Conservation (phyloP, 192 early-diverging fungal species). For the Backusella tuberculispora region DNA sequence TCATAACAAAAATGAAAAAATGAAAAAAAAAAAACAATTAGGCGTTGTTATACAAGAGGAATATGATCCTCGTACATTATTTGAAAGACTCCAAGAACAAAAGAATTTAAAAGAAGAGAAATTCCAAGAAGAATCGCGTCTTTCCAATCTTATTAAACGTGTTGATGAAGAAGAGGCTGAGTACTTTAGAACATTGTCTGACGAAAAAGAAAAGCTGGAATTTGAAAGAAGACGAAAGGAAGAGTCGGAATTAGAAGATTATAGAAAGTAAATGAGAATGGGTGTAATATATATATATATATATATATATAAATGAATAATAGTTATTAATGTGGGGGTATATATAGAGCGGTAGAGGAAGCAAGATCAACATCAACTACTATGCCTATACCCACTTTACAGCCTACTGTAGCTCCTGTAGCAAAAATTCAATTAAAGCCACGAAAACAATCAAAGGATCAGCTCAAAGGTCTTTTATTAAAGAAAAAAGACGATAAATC, state of each 20-base stretch:
- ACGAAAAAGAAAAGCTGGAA: constrained; percentile 51
- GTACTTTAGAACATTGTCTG: constrained; percentile 63
- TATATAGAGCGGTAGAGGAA: constrained; percentile 24
- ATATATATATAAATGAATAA: not conserved
- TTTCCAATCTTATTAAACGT: constrained; percentile 65
- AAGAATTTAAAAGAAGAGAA: constrained; percentile 64
- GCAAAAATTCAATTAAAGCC: constrained; percentile 1
- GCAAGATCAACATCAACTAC: constrained; percentile 8
- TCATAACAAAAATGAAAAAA: not conserved
- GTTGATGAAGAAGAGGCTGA: constrained; percentile 74
- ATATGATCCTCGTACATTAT: constrained; percentile 77
- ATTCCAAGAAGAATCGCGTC: constrained; percentile 60
- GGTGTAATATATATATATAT: too few species aligned
- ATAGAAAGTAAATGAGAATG: constrained; percentile 47
- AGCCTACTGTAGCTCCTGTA: not conserved
- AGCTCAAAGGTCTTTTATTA: constrained; percentile 5
- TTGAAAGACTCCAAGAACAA: constrained; percentile 76
- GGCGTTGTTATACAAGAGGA: constrained; percentile 13
- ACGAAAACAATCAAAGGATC: constrained; percentile 3
- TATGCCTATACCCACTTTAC: not conserved
- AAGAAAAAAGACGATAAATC: constrained; percentile 13
- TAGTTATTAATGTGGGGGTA: constrained; percentile 15
- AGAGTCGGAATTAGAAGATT: constrained; percentile 48
- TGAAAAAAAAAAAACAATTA: not conserved
- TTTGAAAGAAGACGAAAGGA: constrained; percentile 47